A percentile compares a stretch with the other conserved stretches of the same genome.
These are phyloP conservation scores for Geum urbanum DNA, from an alignment of 306 rosid species.

Conservation along the genomic window DNA sequence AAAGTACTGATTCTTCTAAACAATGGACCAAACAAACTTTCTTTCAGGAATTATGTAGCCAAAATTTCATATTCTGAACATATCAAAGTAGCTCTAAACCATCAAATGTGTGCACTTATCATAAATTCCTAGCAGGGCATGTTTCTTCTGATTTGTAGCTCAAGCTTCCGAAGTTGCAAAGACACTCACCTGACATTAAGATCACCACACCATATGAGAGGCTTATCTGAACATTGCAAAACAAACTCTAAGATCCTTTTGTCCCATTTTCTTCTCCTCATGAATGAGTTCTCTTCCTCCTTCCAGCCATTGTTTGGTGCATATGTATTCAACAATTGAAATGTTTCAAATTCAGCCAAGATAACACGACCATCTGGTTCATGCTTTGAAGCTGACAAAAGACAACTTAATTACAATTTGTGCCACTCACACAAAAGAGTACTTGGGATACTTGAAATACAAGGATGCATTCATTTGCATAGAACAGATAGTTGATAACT, in stretches of 20 bases:
- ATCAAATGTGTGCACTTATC: background rate
- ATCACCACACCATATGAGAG: conserved; percentile 98
- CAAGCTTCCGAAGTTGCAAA: background rate
- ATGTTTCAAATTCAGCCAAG: conserved; percentile 80
- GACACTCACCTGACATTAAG: conserved; percentile 78
- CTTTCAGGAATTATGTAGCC: background rate
- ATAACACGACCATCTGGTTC: conserved; percentile 93
- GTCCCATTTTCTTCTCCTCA: conserved; percentile 98
- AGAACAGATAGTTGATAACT: conserved; percentile 1
- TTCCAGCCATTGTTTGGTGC: conserved; percentile 97
- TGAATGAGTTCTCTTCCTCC: conserved; percentile 89
- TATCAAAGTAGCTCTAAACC: background rate
- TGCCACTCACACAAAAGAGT: conserved; percentile 20
- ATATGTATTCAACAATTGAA: conserved; percentile 78
- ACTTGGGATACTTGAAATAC: background rate
- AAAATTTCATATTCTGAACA: background rate
- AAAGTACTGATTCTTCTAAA: background rate
- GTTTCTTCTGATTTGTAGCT: background rate
- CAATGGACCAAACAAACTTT: background rate
- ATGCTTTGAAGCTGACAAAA: conserved; percentile 77
- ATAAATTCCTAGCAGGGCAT: conserved; percentile 8
- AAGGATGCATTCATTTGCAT: background rate
- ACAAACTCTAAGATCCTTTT: conserved; percentile 82
- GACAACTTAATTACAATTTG: conserved; percentile 18
- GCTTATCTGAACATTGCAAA: conserved; percentile 69